Conservation (phyloP, 495 filamentous ascomycete species). For the Aspergillus cavernicola region DNA sequence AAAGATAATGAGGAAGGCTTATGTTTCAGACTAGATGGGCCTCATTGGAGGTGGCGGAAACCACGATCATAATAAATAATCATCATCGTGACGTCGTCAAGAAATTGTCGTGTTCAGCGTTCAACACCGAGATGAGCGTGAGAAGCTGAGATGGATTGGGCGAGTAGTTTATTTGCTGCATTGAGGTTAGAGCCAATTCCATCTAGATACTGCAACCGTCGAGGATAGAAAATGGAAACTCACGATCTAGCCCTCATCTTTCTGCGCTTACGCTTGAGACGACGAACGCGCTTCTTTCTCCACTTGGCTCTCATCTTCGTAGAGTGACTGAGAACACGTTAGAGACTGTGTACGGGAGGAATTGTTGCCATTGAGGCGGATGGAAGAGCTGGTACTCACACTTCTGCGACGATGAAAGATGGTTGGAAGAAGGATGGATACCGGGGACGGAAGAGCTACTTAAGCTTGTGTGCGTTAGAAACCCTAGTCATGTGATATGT, state of each 20-base stretch:
- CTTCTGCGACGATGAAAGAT: conserved; percentile 54
- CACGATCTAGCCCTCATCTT: conserved; percentile 95
- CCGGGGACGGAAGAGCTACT: conserved; percentile 33
- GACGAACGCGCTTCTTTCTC: conserved; percentile 98
- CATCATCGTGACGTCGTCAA: conserved; percentile 38
- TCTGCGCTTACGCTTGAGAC: conserved; percentile 98
- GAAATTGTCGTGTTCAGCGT: conserved; percentile 42
- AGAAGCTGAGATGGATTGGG: conserved; percentile 58
- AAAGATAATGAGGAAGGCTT: conserved; percentile 1
- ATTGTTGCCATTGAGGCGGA: conserved; percentile 13
- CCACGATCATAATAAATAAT: conserved; percentile 31
- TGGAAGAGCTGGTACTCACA: conserved; percentile 34
- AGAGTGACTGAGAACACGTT: conserved; percentile 32
- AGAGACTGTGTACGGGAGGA: conserved; percentile 1
- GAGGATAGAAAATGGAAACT: conserved; percentile 26
- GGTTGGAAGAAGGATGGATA: conserved; percentile 46
- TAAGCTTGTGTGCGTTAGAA: conserved; percentile 36
- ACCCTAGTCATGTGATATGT: conserved; percentile 17
- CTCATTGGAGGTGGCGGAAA: conserved; percentile 25
- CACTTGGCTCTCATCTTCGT: conserved; percentile 97
- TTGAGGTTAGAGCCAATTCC: conserved; percentile 25
- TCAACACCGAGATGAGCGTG: conserved; percentile 41
- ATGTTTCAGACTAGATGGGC: conserved; percentile 23
- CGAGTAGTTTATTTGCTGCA: conserved; percentile 71
- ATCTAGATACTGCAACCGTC: not conserved